Percentiles rank a stretch among this genome's conserved stretches.
Evolutionary conservation across 2,329 filamentous ascomycete species (phyloP).

Genomic region (Emmonsiellopsis sp.): DNA sequence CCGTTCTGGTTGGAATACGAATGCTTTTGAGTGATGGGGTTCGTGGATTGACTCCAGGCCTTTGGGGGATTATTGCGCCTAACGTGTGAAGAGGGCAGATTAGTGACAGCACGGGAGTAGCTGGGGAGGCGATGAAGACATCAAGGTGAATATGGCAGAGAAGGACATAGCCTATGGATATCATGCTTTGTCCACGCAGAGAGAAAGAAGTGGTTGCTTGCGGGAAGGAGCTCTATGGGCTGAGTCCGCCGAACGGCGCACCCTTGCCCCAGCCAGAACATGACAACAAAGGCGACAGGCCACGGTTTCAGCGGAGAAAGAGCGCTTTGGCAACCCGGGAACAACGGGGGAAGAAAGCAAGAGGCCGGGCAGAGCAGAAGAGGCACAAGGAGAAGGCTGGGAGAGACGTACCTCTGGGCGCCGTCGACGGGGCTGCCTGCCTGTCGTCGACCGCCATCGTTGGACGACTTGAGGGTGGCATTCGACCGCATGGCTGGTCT

Average conservation of each 20-base stretch:
- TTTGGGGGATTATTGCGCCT: conserved; percentile 48
- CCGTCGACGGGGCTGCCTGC: conserved; percentile 47
- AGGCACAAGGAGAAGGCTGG: neutral
- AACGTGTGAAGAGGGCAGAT: conserved; percentile 7
- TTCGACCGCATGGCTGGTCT: conserved; percentile 43
- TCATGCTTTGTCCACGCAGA: neutral
- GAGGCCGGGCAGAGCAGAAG: neutral
- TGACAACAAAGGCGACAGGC: neutral
- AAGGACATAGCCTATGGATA: neutral
- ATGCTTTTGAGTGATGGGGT: conserved; percentile 51
- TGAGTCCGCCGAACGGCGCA: neutral
- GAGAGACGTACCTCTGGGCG: conserved; percentile 43
- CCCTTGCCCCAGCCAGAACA: neutral
- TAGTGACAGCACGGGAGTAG: neutral
- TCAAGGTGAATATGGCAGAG: neutral
- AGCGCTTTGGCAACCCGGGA: neutral
- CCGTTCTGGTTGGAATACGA: conserved; percentile 47
- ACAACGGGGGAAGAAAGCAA: conserved; percentile 7
- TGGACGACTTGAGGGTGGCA: conserved; percentile 38
- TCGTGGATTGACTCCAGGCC: conserved; percentile 53
- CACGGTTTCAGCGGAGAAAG: neutral
- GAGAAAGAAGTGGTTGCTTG: neutral
- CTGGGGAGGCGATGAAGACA: neutral
- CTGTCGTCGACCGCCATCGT: conserved; percentile 47
- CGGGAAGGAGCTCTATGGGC: neutral